Base-by-base conservation (phyloP, 116 monocot species). In the Zostera marina region DNA sequence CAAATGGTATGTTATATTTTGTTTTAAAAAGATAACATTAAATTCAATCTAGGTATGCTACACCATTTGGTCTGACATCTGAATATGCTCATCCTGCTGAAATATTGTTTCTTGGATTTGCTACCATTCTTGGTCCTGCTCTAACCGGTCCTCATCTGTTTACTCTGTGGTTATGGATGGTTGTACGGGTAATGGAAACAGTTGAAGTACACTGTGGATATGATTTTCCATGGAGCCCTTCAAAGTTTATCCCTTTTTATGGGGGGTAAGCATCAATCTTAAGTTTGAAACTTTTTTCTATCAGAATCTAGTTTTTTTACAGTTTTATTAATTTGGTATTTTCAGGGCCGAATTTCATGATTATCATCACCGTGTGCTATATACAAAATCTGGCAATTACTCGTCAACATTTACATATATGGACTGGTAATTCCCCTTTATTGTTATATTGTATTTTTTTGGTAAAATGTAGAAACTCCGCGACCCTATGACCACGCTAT, bases 221-320 rank as follows among this genome's bases (percentile, higher is more conserved):
- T 47, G 74, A 94, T 58, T 94, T 94, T 58, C 93, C 93, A n/a
- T 94, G 94, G 94, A 94, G 94, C 77, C 88, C 70, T 11, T 84
- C 94, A 32, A 94, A 94, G 23, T 88, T 84, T 53, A 68, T 88
- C 43, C 94, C 94, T 63, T 66, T 94, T 9, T 88, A 94, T 53
- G 88, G 84, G 58, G 94, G 87, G 93, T 93, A 53, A 70, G 86
- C 73, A 13, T 13, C 0, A 4, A 11, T 53, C 17, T 62, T 44
- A 23, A 26, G 9, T 48, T 48, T 13, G 49, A 32, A 41, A 2
- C 8, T 5, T 52, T 8, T 63, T 7, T 5, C 32, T 32, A 3
- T 32, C 5, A 32, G 32, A 32, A 5, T 32, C 32, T 32, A 32
- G 9, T 42, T 19, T 11, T 8, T 21, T n/a, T n/a, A n/a, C n/a